Evolutionary conservation across 139 green algal genomes (phyloP).

Genomic region (Chlamydomonas urium): DNA sequence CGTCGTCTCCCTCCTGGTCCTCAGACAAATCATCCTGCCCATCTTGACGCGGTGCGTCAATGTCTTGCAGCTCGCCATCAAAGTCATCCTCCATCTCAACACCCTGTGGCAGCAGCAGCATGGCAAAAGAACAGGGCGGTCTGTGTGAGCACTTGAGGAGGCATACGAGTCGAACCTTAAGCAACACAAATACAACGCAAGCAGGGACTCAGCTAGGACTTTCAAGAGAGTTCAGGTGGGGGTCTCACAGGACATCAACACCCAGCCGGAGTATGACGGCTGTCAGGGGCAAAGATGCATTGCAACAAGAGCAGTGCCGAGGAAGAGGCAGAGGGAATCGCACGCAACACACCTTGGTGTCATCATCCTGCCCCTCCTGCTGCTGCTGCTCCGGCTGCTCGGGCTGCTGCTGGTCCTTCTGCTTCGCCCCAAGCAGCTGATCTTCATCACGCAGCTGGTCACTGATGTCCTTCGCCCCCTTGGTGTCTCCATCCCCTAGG

Average conservation of each 20-base stretch:
- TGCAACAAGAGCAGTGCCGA: too few species aligned
- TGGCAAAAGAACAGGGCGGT: too few species aligned
- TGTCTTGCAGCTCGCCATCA: constrained; percentile 74
- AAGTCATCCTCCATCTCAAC: constrained; percentile 99
- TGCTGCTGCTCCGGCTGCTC: constrained; percentile 40
- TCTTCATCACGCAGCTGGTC: constrained; percentile 93
- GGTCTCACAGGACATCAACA: too few species aligned
- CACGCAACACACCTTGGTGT: too few species aligned
- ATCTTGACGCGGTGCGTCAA: constrained; percentile 43
- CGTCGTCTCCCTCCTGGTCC: constrained; percentile 74
- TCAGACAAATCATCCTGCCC: constrained; percentile 59
- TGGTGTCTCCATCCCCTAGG: constrained; percentile 77
- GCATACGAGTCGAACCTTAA: too few species aligned
- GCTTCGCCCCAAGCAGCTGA: constrained; percentile 85
- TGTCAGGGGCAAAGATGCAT: too few species aligned
- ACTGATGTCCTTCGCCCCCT: constrained; percentile 78
- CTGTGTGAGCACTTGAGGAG: too few species aligned
- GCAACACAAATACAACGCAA: too few species aligned
- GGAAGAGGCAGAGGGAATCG: too few species aligned
- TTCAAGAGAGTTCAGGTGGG: too few species aligned
- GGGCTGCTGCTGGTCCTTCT: constrained; percentile 41
- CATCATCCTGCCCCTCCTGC: constrained; percentile 7
- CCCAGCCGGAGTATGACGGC: too few species aligned
- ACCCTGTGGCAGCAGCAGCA: constrained; percentile 57
- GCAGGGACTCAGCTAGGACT: too few species aligned